Evolutionary conservation across 1,284 basidiomycete genomes (phyloP), one percentile per base, ranked within the genome.

Genomic region (Termitomyces sp.): DNA sequence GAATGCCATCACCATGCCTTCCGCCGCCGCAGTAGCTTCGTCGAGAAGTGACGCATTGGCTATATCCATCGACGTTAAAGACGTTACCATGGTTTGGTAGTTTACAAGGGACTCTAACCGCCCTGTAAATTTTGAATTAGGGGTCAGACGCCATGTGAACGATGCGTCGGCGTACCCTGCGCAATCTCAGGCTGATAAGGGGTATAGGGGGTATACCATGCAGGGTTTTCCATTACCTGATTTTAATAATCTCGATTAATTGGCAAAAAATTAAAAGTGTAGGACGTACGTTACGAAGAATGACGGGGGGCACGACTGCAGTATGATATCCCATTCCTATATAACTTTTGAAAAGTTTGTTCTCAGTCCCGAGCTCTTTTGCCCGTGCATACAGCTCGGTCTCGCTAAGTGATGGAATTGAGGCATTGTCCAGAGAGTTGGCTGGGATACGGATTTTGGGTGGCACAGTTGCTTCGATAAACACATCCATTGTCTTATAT

Each of bases 281-380:
- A 34, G 56, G 12, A 67, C 83, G 59, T 62, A 94, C 92, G 68
- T 96, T 98, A 61, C 94, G 88, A 64, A 95, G 78, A 70, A 98
- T 91, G 50, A 97, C 93, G 12, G 92, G 89, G 6, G 94, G 94
- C 3, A 96, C 91, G 33, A 96, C 92, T 17, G 94, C 93, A 66
- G 88, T 90, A 68, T 96, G 91, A 73, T 99, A 98, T 12, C 96
- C 96, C 94, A 98, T 94, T 42, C 96, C 96, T 68, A 98, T 99
- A 70, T 94, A 96, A 66, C 87, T 94, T 78, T 90, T 93, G 73
- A 88, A 88, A 7, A 82, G 75, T 72, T 86, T 84, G 74, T 99
- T 98, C 70, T 84, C 78, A 31, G 68, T 72, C 17, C 87, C 94
- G 24, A 98, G 76, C 64, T 84, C 81, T 65, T 86, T 86, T 2